Percentiles rank a stretch among this genome's conserved stretches.
Conservation (phyloP, 352 stramenopile species). For the Globisporangium radiosum region DNA sequence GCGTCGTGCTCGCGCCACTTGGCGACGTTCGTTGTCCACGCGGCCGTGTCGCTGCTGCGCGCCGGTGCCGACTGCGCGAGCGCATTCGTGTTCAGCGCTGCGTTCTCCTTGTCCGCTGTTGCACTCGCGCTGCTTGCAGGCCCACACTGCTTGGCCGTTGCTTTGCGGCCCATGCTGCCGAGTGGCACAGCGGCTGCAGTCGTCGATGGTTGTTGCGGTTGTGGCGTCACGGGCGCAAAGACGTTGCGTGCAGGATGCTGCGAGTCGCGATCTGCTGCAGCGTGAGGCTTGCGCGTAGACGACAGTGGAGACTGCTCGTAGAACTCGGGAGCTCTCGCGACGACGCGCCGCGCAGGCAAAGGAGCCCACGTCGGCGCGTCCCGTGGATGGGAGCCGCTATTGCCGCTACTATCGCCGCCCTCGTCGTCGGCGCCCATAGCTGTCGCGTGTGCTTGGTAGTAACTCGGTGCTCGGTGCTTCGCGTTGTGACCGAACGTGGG, state of each 20-base stretch:
- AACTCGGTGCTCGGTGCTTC: background rate
- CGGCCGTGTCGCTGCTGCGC: background rate
- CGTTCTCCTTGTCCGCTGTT: conserved; percentile 3
- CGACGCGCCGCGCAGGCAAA: conserved; percentile 3
- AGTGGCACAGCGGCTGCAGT: conserved; percentile 9
- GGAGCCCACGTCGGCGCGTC: conserved; percentile 5
- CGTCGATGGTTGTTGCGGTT: conserved; percentile 5
- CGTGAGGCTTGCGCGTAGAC: too few species aligned
- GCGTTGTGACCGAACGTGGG: background rate
- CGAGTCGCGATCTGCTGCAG: conserved; percentile 15
- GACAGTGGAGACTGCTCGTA: background rate
- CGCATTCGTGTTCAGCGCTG: conserved; percentile 2
- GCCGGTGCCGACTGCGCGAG: background rate
- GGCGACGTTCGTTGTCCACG: background rate
- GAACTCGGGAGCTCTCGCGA: too few species aligned
- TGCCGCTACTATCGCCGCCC: conserved; percentile 14
- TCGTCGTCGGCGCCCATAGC: conserved; percentile 14
- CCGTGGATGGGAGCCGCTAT: conserved; percentile 11
- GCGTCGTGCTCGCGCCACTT: background rate
- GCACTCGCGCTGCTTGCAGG: conserved; percentile 1
- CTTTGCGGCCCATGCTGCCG: conserved; percentile 13
- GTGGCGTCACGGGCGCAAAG: background rate
- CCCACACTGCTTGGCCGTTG: conserved; percentile 11
- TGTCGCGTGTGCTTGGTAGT: conserved; percentile 1
- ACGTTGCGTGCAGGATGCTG: conserved; percentile 1